Evolutionary conservation across 352 stramenopile genomes (phyloP), one percentile per base, ranked within the genome.

Genomic region (Phytophthora sp.): DNA sequence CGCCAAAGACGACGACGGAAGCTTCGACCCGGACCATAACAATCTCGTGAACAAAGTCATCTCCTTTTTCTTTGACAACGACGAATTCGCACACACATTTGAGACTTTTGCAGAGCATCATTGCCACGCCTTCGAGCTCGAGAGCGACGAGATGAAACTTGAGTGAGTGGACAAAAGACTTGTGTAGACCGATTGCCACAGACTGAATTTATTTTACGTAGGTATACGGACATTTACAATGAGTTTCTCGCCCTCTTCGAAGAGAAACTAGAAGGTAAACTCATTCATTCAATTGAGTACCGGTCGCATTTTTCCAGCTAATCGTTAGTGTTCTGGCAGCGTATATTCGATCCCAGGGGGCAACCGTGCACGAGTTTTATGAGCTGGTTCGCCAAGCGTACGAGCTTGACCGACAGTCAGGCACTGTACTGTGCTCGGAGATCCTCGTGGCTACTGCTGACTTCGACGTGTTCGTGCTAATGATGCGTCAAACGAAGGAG

Each of bases 401-500:
- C 55, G 75, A 86, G 41, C 46, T 65, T 6, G 73, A 93, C 42
- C 80, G 76, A 18, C 66, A 91, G 64, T 86, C 79, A 6, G 87
- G 79, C 26, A 79, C 84, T 15, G 82, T 88, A 18, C 63, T 91
- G 1, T 90, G 83, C 76, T 87, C 84, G 3, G 77, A 90, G 69
- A 93, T 93, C 62, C 76, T 93, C 15, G 80, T 91, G 9, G 84
- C 84, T 12, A 93, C 84, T 9, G 82, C 79, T 12, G 84, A 93
- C 69, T 91, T 93, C 61, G 82, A 91, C 49, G 84, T 93, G 30
- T 93, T 91, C 49, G 84, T 93, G 26, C 36, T 91, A 49, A 93
- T 93, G 84, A 93, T 93, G 84, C 84, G 86, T 33, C 84, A 93
- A 65, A 90, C 82, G 6, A 93, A 90, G 60, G 79, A 93, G 55